A percentile compares a stretch with the other conserved stretches of the same genome.
Conservation (phyloP, 192 early-diverging fungal genomes). For the Coemansia sp. region DNA sequence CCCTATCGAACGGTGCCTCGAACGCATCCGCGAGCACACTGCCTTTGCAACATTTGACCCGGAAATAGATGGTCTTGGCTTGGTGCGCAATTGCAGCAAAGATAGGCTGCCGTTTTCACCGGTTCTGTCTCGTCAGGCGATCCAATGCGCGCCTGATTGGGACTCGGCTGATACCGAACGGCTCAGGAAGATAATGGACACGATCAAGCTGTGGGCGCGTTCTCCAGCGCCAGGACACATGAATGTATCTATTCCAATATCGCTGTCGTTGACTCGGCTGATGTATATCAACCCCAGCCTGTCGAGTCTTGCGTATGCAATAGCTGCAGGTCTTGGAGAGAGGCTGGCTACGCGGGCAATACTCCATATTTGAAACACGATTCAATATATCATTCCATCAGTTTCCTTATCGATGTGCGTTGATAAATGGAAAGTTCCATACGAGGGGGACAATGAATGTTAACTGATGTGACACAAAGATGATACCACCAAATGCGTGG, state of each 20-base stretch:
- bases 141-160: not conserved
- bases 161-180: not conserved
- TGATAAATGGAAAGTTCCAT: no score
- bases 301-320: constrained; percentile 13
- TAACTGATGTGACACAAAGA: no score
- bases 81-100: constrained; percentile 18
- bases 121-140: constrained; percentile 5
- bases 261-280: constrained; percentile 1
- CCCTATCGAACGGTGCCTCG: constrained; percentile 42
- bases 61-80: constrained; percentile 1
- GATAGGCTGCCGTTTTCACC: constrained; percentile 12
- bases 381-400: no score
- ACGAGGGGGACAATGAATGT: no score
- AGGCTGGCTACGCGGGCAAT: constrained; percentile 10
- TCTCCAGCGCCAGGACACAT: not conserved
- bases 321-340: constrained; percentile 24
- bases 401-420: no score
- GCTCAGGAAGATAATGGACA: not conserved
- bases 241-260: not conserved
- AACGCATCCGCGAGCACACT: constrained; percentile 34
- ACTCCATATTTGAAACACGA: not conserved
- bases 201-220: not conserved
- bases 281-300: not conserved
- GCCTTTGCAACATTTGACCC: constrained; percentile 45
- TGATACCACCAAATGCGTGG: no score